Percentiles rank a stretch among this genome's conserved stretches.
phyloP scores from a whole-genome alignment of 805 yeast species.

The Ogataea pini region DNA sequence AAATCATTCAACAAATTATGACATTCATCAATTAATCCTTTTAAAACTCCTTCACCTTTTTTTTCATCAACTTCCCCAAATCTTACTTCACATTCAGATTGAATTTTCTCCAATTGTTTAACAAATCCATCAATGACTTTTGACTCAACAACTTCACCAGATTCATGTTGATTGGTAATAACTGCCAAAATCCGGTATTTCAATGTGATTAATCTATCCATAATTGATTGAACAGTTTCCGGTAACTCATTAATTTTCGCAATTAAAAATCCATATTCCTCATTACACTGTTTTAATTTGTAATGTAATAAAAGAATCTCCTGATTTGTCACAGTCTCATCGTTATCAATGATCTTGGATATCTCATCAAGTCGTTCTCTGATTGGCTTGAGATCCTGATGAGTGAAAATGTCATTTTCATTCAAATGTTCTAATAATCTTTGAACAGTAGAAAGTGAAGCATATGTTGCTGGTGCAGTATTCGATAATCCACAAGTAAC shows the following conservation, averaged over 20 bases:
- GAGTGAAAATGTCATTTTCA: conserved; percentile 80
- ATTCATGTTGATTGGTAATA: conserved; percentile 49
- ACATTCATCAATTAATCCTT: conserved; percentile 83
- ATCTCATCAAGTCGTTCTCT: conserved; percentile 72
- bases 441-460: conserved; percentile 83
- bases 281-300: conserved; percentile 64
- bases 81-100: conserved; percentile 26
- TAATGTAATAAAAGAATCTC: conserved; percentile 51
- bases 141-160: conserved; percentile 10
- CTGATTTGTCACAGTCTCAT: conserved; percentile 48
- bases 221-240: conserved; percentile 47
- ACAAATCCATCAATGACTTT: conserved; percentile 29
- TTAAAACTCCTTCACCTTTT: conserved; percentile 50
- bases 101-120: conserved; percentile 25
- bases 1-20: conserved; percentile 72
- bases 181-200: conserved; percentile 61
- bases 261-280: conserved; percentile 57
- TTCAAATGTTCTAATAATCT: conserved; percentile 79
- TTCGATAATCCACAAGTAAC: conserved; percentile 89
- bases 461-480: conserved; percentile 92
- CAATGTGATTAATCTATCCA: conserved; percentile 61
- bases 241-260: conserved; percentile 55
- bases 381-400: conserved; percentile 80
- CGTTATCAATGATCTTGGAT: conserved; percentile 52
- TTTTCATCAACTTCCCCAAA: conserved; percentile 19